Evolutionary conservation across 768 basidiomycete genomes (phyloP).

Genomic region (Boletus coccyginus): DNA sequence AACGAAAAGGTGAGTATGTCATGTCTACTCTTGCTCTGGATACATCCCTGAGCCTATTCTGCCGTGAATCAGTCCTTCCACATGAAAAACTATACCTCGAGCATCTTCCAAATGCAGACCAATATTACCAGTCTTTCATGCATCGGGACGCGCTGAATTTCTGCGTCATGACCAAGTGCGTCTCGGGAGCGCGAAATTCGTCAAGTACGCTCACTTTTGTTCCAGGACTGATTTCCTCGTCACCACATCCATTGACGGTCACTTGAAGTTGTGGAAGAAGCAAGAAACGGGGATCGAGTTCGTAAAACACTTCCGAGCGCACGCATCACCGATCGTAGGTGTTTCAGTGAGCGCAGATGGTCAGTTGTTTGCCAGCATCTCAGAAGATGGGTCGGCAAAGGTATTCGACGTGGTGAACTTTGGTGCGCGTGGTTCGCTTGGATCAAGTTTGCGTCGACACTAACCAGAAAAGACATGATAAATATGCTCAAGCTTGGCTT

Average conservation of each 20-base stretch:
- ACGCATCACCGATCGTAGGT: conserved; percentile 71
- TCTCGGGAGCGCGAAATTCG: background rate
- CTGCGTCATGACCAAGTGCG: conserved; percentile 83
- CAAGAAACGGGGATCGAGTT: conserved; percentile 95
- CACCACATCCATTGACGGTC: conserved; percentile 93
- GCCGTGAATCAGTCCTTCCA: conserved; percentile 64
- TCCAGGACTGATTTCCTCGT: conserved; percentile 87
- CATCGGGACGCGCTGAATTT: conserved; percentile 92
- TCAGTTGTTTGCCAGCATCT: conserved; percentile 85
- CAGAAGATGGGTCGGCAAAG: conserved; percentile 89
- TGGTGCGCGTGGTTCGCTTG: conserved; percentile 52
- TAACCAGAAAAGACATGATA: conserved; percentile 79
- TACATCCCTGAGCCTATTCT: conserved; percentile 9
- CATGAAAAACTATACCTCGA: conserved; percentile 93
- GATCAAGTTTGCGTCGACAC: background rate
- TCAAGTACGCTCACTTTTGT: conserved; percentile 4
- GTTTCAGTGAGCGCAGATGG: conserved; percentile 92
- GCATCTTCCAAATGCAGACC: conserved; percentile 86
- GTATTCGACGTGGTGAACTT: conserved; percentile 99
- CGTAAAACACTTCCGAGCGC: conserved; percentile 96
- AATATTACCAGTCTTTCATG: conserved; percentile 98
- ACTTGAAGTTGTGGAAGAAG: conserved; percentile 99
- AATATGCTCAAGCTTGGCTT: conserved; percentile 93
- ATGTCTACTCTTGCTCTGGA: conserved; percentile 3
- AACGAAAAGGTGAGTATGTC: conserved; percentile 68